A percentile compares a stretch with the other conserved stretches of the same genome.
These are phyloP conservation scores for Capsicum rhomboideum DNA, from an alignment of 257 asterid species.

Conservation along the genomic window DNA sequence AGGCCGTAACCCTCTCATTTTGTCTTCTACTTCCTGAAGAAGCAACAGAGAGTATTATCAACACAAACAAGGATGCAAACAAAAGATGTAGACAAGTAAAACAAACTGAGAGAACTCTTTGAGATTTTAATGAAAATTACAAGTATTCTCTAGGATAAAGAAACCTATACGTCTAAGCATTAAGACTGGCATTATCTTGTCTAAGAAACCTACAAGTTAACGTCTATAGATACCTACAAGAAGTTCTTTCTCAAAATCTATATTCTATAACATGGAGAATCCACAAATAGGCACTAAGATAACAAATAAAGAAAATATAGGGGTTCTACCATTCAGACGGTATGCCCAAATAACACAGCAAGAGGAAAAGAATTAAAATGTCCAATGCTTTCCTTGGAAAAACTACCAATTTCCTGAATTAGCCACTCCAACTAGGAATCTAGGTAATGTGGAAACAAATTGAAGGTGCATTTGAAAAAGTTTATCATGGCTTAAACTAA, in stretches of 20 bases:
- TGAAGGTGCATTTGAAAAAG: background rate
- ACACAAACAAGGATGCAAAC: background rate
- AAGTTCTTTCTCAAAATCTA: background rate
- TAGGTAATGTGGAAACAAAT: background rate
- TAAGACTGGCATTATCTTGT: background rate
- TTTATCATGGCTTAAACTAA: background rate
- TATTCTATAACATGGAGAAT: background rate
- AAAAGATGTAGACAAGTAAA: background rate
- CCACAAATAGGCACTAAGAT: background rate
- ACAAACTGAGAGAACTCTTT: background rate
- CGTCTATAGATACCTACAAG: background rate
- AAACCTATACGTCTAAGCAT: background rate
- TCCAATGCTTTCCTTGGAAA: background rate
- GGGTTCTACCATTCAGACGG: background rate
- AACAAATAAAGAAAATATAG: background rate
- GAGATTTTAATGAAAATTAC: background rate
- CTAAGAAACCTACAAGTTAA: background rate
- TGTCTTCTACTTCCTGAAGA: constrained; percentile 86
- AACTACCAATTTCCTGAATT: background rate
- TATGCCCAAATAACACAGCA: background rate
- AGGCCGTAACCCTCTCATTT: constrained; percentile 52
- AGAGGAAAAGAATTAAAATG: background rate
- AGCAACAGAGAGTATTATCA: constrained; percentile 4
- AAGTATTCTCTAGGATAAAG: background rate
- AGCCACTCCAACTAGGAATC: background rate